Evolutionary conservation across 2,329 filamentous ascomycete genomes (phyloP).

Genomic region (Neopestalotiopsis clavispora): DNA sequence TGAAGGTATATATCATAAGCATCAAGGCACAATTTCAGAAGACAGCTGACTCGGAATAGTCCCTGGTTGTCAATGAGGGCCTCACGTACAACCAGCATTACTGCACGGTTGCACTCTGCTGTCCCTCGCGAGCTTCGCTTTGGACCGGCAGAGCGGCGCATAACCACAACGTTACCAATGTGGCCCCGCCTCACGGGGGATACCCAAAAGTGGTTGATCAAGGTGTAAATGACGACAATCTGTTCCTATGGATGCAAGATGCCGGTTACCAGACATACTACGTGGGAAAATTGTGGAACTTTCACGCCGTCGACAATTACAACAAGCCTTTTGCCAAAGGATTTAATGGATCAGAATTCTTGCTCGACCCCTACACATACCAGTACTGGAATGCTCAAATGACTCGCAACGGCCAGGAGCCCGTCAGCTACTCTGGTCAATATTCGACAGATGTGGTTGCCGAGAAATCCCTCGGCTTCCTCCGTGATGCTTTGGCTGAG

Average conservation of each 20-base stretch:
- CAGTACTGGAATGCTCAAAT: constrained; percentile 69
- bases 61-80: constrained; percentile 53
- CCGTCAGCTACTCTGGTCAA: constrained; percentile 39
- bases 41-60: constrained; percentile 47
- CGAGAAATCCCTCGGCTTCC: constrained; percentile 61
- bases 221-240: constrained; percentile 58
- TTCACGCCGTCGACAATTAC: constrained; percentile 45
- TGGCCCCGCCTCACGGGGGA: constrained; percentile 57
- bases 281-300: constrained; percentile 61
- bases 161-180: constrained; percentile 66
- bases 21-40: not conserved
- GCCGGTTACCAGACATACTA: constrained; percentile 64
- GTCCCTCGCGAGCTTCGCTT: constrained; percentile 61
- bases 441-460: constrained; percentile 62
- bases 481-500: constrained; percentile 61
- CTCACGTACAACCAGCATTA: constrained; percentile 60
- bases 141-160: constrained; percentile 65
- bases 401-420: constrained; percentile 59
- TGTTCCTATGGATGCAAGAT: constrained; percentile 61
- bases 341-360: constrained; percentile 34
- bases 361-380: constrained; percentile 67
- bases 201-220: constrained; percentile 59
- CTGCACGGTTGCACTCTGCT: constrained; percentile 61
- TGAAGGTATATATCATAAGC: not conserved
- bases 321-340: constrained; percentile 51